Evolutionary conservation across 768 basidiomycete species (phyloP).

Genomic region (Auricularia cornea): DNA sequence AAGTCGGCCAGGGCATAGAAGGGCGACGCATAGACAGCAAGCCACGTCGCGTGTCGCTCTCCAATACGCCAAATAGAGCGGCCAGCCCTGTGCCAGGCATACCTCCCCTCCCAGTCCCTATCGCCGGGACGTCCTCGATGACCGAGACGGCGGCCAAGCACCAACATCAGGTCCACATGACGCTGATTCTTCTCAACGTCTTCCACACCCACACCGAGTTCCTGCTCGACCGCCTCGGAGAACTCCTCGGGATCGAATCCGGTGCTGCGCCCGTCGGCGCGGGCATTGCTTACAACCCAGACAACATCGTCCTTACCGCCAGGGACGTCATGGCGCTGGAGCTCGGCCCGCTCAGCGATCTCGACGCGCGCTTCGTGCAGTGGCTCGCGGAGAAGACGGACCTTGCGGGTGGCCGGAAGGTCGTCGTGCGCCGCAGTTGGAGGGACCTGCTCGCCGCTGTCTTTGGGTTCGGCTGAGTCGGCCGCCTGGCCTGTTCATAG

Average conservation of each 20-base stretch:
- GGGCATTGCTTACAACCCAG: constrained; percentile 17
- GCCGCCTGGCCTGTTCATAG: background rate
- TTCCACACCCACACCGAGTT: constrained; percentile 57
- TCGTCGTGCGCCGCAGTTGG: constrained; percentile 39
- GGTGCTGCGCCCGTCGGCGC: background rate
- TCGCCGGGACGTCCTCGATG: background rate
- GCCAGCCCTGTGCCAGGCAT: background rate
- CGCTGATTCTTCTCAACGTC: constrained; percentile 54
- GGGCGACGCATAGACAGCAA: constrained; percentile 33
- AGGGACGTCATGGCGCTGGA: constrained; percentile 61
- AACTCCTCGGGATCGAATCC: constrained; percentile 15
- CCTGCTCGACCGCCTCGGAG: constrained; percentile 40
- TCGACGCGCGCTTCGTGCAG: constrained; percentile 69
- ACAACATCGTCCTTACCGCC: constrained; percentile 41
- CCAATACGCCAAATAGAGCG: background rate
- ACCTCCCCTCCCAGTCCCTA: background rate
- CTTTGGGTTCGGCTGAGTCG: constrained; percentile 31
- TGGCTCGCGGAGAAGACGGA: constrained; percentile 63
- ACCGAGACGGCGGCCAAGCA: constrained; percentile 27
- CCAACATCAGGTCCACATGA: constrained; percentile 32
- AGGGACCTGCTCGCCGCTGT: constrained; percentile 37
- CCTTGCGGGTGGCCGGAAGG: constrained; percentile 25
- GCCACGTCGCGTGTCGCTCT: background rate
- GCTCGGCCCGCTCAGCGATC: constrained; percentile 60
- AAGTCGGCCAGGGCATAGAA: constrained; percentile 64